These are phyloP conservation scores for Solanum sejunctum DNA, from an alignment of 257 asterid genomes.

Conservation along the genomic window DNA sequence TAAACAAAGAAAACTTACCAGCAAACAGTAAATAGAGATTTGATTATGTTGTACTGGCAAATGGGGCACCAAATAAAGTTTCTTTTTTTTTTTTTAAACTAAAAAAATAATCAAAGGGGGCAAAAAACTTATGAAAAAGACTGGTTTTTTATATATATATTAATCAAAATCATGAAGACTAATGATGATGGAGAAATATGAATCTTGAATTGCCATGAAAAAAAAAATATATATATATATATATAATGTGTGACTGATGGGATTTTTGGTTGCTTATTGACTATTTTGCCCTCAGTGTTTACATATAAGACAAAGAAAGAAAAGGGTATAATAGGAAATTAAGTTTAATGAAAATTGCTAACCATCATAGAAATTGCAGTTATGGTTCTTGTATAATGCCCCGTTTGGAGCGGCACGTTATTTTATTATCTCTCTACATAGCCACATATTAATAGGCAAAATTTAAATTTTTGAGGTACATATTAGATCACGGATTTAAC, in stretches of 20 bases:
- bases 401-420: slow-evolving; percentile 6
- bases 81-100: neutral
- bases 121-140: neutral
- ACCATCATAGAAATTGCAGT: neutral
- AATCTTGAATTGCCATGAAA: neutral
- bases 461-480: neutral
- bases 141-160: neutral
- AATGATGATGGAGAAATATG: neutral
- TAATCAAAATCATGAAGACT: neutral
- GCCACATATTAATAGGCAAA: neutral
- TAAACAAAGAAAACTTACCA: neutral
- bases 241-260: neutral
- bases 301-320: neutral
- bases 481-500: neutral
- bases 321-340: neutral
- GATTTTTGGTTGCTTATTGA: neutral
- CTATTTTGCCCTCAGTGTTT: neutral
- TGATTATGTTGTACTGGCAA: neutral
- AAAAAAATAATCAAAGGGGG: neutral
- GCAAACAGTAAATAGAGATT: neutral
- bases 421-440: slow-evolving; percentile 2
- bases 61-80: neutral
- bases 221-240: neutral
- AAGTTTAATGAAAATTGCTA: neutral
- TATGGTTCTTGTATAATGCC: slow-evolving; percentile 1